These are phyloP conservation scores for Mucor velutinosus DNA, from an alignment of 371 early-diverging fungal species.

Conservation along the genomic window DNA sequence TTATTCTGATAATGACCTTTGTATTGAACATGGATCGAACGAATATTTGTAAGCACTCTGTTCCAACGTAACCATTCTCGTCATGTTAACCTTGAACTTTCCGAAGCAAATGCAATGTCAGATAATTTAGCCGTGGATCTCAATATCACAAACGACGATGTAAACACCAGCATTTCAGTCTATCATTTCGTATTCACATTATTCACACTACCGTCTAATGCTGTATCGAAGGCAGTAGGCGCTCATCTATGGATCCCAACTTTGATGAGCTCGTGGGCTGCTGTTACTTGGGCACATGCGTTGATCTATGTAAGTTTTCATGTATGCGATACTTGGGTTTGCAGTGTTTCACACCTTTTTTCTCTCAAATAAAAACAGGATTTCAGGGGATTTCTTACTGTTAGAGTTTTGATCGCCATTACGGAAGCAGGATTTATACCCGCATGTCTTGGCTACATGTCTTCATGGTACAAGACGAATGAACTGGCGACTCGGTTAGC, in stretches of 20 bases:
- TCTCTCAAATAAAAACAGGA: conserved; percentile 14
- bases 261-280: conserved; percentile 65
- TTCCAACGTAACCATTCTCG: neutral
- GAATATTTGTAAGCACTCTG: conserved; percentile 17
- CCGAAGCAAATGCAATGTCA: conserved; percentile 45
- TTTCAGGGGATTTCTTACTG: conserved; percentile 28
- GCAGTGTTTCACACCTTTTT: no score
- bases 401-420: conserved; percentile 37
- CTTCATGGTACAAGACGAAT: conserved; percentile 57
- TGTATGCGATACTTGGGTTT: neutral
- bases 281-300: conserved; percentile 50
- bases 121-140: conserved; percentile 39
- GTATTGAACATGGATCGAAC: conserved; percentile 31
- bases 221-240: conserved; percentile 55
- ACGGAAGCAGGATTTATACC: conserved; percentile 67
- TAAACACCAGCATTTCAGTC: conserved; percentile 36
- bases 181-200: conserved; percentile 40
- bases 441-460: conserved; percentile 57
- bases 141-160: conserved; percentile 35
- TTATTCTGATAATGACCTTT: conserved; percentile 28
- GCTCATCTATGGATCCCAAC: conserved; percentile 63
- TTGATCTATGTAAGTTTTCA: conserved; percentile 25
- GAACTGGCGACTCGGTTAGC: conserved; percentile 58
- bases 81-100: neutral
- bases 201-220: conserved; percentile 46